Evolutionary conservation across 2,329 filamentous ascomycete genomes (phyloP).

Genomic region (Penicillium frequentans): DNA sequence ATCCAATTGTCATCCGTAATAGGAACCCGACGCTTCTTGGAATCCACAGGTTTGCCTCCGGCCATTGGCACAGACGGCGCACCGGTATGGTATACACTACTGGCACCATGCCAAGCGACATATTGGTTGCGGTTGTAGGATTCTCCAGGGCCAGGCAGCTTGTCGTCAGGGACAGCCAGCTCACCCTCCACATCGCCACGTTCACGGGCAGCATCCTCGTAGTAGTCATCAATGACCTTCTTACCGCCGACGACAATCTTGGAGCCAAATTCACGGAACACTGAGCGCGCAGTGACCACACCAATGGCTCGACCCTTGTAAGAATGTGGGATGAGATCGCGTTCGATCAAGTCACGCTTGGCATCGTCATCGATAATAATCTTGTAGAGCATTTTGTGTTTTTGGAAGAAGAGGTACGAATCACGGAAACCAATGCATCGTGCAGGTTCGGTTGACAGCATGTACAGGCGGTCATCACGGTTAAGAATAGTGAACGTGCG

Average conservation of each 20-base stretch:
- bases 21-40: constrained; percentile 80
- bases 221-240: constrained; percentile 85
- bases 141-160: constrained; percentile 70
- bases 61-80: constrained; percentile 73
- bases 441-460: constrained; percentile 96
- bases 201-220: constrained; percentile 70
- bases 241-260: constrained; percentile 90
- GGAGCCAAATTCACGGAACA: constrained; percentile 95
- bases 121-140: constrained; percentile 99
- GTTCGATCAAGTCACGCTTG: constrained; percentile 92
- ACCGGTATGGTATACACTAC: constrained; percentile 87
- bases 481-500: constrained; percentile 90
- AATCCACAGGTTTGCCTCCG: constrained; percentile 70
- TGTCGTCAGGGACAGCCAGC: constrained; percentile 85
- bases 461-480: constrained; percentile 84
- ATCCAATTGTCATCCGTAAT: constrained; percentile 97
- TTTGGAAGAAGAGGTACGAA: constrained; percentile 98
- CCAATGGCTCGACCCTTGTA: constrained; percentile 98
- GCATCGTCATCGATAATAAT: constrained; percentile 98
- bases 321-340: constrained; percentile 93
- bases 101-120: constrained; percentile 97
- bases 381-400: constrained; percentile 94
- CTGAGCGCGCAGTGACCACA: constrained; percentile 91
- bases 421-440: constrained; percentile 96
- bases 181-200: constrained; percentile 84